Base-by-base conservation (phyloP, 805 yeast species). In the Saccharomycopsis fermentans region DNA sequence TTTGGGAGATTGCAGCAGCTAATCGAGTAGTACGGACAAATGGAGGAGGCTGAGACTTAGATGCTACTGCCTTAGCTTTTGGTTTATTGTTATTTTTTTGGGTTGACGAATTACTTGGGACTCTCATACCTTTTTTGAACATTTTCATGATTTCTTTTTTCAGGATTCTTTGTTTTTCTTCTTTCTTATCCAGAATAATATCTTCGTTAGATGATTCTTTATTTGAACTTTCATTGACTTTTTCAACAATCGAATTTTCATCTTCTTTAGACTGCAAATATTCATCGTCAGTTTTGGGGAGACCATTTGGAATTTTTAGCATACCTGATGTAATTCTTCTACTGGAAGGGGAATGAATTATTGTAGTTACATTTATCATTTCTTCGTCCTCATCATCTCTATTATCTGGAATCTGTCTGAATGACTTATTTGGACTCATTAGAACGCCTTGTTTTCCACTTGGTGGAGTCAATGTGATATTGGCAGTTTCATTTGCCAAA, bases 311-410 rank as follows among this genome's bases (percentile, higher is more conserved):
- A 26, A 72, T 74, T 14, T 73, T 66, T 24, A 75, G 64, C 74
- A 73, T 74, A 14, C 78, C 78, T 1, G 77, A 74, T 1, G 76
- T 72, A 53, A 74, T 73, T 65, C 78, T 70, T 55, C 72, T 67
- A 8, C 69, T 64, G 1, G 68, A 64, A 9, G 70, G 66, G 9
- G 59, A 57, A 34, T 52, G 55, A 26, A 57, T 57, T 11, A 29
- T 24, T 26, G 48, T 39, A 4, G 34, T 24, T 3, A 43, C 29
- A 43, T 43, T 43, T 4, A 43, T 24, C 50, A 43, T 43, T 21
- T 43, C 50, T 5, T 53, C 48, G 24, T 37, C 50, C 6, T 35
- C 32, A 27, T 53, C 50, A 24, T 39, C 39, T 16, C 14, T 17
- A 24, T 14, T 35, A 53, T 35, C 27, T 8, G 34, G 34, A 4